A percentile compares a stretch with the other conserved stretches of the same genome.
These are phyloP conservation scores for Penicillium fuscoglaucum DNA, from an alignment of 2,329 filamentous ascomycete species.

Conservation along the genomic window DNA sequence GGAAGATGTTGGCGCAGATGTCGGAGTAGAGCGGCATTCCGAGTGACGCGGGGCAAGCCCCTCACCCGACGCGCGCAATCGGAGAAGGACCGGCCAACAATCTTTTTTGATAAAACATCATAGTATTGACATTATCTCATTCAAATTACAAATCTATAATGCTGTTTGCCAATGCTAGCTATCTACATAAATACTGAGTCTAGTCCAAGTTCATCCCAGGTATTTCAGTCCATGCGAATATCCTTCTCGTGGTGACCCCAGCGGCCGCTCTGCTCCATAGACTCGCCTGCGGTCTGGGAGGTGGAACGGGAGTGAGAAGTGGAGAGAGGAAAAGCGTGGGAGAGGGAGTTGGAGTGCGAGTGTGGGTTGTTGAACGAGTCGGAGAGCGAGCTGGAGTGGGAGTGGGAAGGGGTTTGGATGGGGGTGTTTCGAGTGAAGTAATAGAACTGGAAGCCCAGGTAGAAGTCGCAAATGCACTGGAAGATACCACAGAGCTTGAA, in stretches of 20 bases:
- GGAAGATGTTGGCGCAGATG: background rate
- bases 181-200: conserved; percentile 21
- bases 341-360: background rate
- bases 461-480: conserved; percentile 50
- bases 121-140: conserved; percentile 14
- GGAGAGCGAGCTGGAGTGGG: conserved; percentile 10
- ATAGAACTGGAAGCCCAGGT: conserved; percentile 51
- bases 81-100: background rate
- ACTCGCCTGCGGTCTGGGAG: conserved; percentile 24
- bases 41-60: conserved; percentile 8
- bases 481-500: conserved; percentile 53
- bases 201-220: conserved; percentile 5
- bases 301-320: conserved; percentile 19
- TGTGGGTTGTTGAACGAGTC: conserved; percentile 4
- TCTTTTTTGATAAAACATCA: background rate
- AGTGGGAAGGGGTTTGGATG: conserved; percentile 19
- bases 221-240: conserved; percentile 38
- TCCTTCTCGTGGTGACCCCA: conserved; percentile 39
- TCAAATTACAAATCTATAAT: conserved; percentile 24
- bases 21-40: background rate
- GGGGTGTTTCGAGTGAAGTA: conserved; percentile 39
- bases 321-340: background rate
- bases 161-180: conserved; percentile 15
- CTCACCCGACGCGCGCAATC: conserved; percentile 2
- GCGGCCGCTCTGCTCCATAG: conserved; percentile 25